These are phyloP conservation scores for Ophiostoma piceae DNA, from an alignment of 2,329 filamentous ascomycete genomes.

Conservation along the genomic window DNA sequence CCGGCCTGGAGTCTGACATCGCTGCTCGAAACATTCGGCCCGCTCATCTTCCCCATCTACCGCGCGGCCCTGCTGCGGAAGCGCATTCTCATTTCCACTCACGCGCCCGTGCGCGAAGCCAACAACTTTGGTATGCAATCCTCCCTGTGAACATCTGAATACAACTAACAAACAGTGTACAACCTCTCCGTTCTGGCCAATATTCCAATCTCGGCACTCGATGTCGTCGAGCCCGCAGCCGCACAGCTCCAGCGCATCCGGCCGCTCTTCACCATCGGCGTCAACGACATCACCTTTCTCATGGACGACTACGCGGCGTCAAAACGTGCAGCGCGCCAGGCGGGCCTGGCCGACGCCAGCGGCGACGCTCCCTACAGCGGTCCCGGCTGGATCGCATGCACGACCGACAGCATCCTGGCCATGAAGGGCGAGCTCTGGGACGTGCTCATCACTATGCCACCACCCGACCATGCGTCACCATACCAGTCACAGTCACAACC, in stretches of 20 bases:
- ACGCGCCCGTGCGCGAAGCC: slow-evolving; percentile 75
- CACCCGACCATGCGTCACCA: slow-evolving; percentile 30
- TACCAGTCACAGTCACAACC: background rate
- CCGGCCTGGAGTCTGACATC: slow-evolving; percentile 77
- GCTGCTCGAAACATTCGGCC: slow-evolving; percentile 79
- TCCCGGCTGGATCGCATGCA: slow-evolving; percentile 85
- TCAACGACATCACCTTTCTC: slow-evolving; percentile 84
- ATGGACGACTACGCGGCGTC: slow-evolving; percentile 53
- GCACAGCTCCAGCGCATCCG: slow-evolving; percentile 56
- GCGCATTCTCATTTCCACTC: slow-evolving; percentile 78
- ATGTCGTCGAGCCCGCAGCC: slow-evolving; percentile 60
- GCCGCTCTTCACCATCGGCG: slow-evolving; percentile 86
- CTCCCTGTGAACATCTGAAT: background rate
- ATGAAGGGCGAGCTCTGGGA: slow-evolving; percentile 87
- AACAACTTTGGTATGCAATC: slow-evolving; percentile 75
- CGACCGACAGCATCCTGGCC: slow-evolving; percentile 85
- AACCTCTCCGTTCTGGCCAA: slow-evolving; percentile 89
- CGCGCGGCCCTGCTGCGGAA: slow-evolving; percentile 80
- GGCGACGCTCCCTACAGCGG: slow-evolving; percentile 40
- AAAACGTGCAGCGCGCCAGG: slow-evolving; percentile 32
- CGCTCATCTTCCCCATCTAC: slow-evolving; percentile 85
- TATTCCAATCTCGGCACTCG: slow-evolving; percentile 67
- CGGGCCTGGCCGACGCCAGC: slow-evolving; percentile 31
- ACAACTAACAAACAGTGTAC: slow-evolving; percentile 60
- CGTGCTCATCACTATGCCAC: slow-evolving; percentile 76